Evolutionary conservation across 768 basidiomycete genomes (phyloP).

Genomic region (Erythrobasidium yunnanense): DNA sequence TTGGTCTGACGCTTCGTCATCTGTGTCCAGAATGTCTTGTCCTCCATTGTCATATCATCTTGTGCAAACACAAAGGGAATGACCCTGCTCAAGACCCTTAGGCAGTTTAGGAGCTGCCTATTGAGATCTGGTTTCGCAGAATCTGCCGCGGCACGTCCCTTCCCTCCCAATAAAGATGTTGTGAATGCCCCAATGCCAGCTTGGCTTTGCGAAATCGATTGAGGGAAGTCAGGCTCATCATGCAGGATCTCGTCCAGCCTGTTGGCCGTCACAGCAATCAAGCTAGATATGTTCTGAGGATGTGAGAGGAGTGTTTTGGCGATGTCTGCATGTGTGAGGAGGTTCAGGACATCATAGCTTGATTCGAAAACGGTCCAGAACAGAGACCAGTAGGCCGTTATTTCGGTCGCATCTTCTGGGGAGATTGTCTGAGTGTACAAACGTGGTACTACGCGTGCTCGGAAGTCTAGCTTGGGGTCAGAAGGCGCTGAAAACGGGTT

Average conservation of each 20-base stretch:
- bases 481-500: slow-evolving; percentile 22
- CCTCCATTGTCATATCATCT: slow-evolving; percentile 57
- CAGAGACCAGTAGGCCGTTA: slow-evolving; percentile 20
- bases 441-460: background rate
- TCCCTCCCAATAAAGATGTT: slow-evolving; percentile 43
- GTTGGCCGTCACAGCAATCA: slow-evolving; percentile 59
- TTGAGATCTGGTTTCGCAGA: slow-evolving; percentile 48
- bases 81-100: slow-evolving; percentile 78
- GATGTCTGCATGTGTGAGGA: slow-evolving; percentile 40
- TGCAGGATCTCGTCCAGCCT: slow-evolving; percentile 60
- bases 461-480: slow-evolving; percentile 9
- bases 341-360: slow-evolving; percentile 19
- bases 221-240: slow-evolving; percentile 71
- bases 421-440: slow-evolving; percentile 6
- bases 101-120: slow-evolving; percentile 73
- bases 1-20: slow-evolving; percentile 19
- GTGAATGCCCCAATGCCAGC: slow-evolving; percentile 50
- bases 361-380: slow-evolving; percentile 7
- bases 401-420: slow-evolving; percentile 5
- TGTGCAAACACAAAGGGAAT: slow-evolving; percentile 58
- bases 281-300: slow-evolving; percentile 74
- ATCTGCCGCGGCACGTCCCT: background rate
- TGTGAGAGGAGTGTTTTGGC: slow-evolving; percentile 68
- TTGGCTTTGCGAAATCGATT: slow-evolving; percentile 42
- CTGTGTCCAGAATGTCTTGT: slow-evolving; percentile 70